Conservation (phyloP, 805 yeast species). For the Wickerhamiella spandovensis region DNA sequence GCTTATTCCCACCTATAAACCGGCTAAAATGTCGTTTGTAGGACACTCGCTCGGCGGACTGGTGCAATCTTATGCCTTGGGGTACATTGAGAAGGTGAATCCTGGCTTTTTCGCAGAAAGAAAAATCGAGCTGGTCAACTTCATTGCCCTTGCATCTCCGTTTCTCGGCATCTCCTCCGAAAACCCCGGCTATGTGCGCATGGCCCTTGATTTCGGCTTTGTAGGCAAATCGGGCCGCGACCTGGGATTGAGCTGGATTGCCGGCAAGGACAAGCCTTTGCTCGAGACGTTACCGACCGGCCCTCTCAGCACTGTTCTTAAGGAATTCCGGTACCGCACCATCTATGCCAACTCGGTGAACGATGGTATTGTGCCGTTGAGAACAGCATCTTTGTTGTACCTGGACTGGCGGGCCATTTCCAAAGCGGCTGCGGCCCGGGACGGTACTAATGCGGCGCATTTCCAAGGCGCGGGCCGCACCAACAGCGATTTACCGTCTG, state of each 20-base stretch:
- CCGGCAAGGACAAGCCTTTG: conserved; percentile 40
- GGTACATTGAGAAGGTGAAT: conserved; percentile 47
- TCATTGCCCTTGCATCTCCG: conserved; percentile 78
- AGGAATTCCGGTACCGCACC: conserved; percentile 55
- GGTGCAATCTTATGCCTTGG: conserved; percentile 81
- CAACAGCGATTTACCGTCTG: conserved; percentile 3
- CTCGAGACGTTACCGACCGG: conserved; percentile 63
- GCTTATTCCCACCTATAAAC: conserved; percentile 31
- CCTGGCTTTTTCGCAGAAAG: conserved; percentile 52
- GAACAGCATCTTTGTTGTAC: conserved; percentile 77
- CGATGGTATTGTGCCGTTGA: conserved; percentile 91
- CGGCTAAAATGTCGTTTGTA: conserved; percentile 63
- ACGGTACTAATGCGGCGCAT: conserved; percentile 12
- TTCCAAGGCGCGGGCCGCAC: neutral
- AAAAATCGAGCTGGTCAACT: conserved; percentile 56
- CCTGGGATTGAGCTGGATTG: conserved; percentile 45
- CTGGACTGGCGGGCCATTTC: conserved; percentile 71
- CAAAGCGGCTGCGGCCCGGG: conserved; percentile 31
- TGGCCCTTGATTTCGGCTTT: conserved; percentile 75
- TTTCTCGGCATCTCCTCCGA: conserved; percentile 78
- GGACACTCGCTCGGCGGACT: conserved; percentile 94
- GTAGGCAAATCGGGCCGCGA: conserved; percentile 93
- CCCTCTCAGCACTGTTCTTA: conserved; percentile 52
- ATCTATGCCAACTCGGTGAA: conserved; percentile 79
- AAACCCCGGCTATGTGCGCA: conserved; percentile 70